A percentile compares a stretch with the other conserved stretches of the same genome.
Evolutionary conservation across 208 protist genomes (phyloP).

Genomic region (Balamuthia mandrillaris): DNA sequence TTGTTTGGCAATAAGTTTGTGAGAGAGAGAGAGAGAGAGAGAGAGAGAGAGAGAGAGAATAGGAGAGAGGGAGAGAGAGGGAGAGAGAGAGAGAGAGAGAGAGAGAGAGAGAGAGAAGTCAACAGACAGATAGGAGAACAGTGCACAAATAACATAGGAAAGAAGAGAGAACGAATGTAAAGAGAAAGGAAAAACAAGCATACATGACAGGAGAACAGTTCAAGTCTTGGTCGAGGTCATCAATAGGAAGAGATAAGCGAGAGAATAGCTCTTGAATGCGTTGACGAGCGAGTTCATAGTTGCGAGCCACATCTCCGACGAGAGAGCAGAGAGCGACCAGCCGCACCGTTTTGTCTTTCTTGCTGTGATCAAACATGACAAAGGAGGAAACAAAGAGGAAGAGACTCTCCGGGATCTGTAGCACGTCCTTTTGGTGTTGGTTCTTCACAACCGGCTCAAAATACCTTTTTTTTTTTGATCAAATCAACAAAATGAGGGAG

Average conservation of each 20-base stretch:
- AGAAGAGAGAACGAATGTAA: background rate
- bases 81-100: background rate
- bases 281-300: background rate
- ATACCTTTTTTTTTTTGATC: too few relatives aligned
- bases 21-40: background rate
- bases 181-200: background rate
- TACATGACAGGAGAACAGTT: background rate
- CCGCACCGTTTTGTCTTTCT: constrained; percentile 9
- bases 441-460: too few relatives aligned
- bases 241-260: background rate
- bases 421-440: too few relatives aligned
- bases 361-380: constrained; percentile 54
- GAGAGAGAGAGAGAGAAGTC: background rate
- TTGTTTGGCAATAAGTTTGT: too few relatives aligned
- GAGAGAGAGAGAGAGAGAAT: background rate
- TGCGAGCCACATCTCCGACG: background rate
- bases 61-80: background rate
- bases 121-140: too few relatives aligned
- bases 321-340: constrained; percentile 40
- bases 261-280: background rate
- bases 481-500: background rate
- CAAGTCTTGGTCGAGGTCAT: background rate
- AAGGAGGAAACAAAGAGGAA: constrained; percentile 57
- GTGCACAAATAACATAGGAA: background rate
- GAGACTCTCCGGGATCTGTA: constrained; percentile 47